These are phyloP conservation scores for Salix viminalis DNA, from an alignment of 345 rosid genomes.

Conservation along the genomic window DNA sequence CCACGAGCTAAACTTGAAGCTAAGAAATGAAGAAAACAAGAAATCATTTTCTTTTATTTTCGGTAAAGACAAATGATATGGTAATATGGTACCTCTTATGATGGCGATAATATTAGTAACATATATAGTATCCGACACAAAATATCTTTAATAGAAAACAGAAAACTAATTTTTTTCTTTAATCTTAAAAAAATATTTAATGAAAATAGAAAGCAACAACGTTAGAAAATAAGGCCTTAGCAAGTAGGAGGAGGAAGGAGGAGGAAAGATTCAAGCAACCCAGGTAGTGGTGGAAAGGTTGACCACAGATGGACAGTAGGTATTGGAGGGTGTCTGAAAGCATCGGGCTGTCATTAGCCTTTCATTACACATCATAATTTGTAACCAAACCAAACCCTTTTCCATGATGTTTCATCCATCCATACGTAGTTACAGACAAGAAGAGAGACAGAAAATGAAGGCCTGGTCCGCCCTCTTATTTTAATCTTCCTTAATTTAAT, in stretches of 20 bases:
- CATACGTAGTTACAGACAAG: constrained; percentile 41
- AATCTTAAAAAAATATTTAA: no score
- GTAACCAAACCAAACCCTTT: background rate
- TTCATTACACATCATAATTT: no score
- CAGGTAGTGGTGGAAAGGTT: background rate
- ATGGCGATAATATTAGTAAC: no score
- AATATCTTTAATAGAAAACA: no score
- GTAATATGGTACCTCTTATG: no score
- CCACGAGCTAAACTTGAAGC: background rate
- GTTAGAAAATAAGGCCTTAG: no score
- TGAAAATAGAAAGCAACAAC: no score
- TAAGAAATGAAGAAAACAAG: constrained; percentile 12
- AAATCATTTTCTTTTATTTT: constrained; percentile 1
- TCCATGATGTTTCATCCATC: constrained; percentile 38
- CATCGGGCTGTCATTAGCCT: background rate
- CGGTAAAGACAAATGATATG: constrained; percentile 7
- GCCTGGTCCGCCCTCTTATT: constrained; percentile 37
- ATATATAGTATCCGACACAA: no score
- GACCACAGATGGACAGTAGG: no score
- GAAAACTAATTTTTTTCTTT: no score
- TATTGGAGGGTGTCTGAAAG: background rate
- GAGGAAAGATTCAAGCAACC: background rate
- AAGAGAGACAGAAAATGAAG: constrained; percentile 39
- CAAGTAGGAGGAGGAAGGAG: no score
- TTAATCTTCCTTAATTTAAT: constrained; percentile 12